Evolutionary conservation across 345 rosid species (phyloP).

Genomic region (Corymbia maculata): DNA sequence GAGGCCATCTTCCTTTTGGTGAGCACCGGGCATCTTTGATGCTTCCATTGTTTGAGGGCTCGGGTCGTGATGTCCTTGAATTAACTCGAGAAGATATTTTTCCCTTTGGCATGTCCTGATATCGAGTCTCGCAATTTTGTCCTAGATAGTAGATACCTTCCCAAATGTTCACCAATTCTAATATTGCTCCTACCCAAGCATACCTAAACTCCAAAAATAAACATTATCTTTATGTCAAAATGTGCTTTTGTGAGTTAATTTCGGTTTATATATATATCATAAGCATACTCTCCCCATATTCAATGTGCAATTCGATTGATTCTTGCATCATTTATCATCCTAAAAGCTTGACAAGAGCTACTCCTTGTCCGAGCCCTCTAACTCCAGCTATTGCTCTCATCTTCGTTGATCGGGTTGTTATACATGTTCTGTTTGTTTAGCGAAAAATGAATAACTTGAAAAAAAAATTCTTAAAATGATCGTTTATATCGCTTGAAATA

Average conservation of each 20-base stretch:
- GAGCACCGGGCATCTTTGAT: not conserved
- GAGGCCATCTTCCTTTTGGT: not conserved
- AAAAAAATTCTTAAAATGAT: too few relatives aligned
- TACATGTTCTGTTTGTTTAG: not conserved
- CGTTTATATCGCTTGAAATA: accelerated
- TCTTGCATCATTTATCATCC: not conserved
- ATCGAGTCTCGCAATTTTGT: not conserved
- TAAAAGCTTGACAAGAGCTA: too few relatives aligned
- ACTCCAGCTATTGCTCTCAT: accelerated
- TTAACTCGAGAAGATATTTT: too few relatives aligned
- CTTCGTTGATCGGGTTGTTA: accelerated
- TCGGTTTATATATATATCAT: too few relatives aligned
- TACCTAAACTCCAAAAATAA: too few relatives aligned
- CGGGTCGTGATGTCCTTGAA: not conserved
- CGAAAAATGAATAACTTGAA: not conserved
- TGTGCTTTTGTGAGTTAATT: not conserved
- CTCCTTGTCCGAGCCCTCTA: not conserved
- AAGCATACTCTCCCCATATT: not conserved
- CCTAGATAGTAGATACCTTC: not conserved
- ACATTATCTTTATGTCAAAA: accelerated
- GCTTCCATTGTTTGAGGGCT: not conserved
- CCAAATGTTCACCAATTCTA: not conserved
- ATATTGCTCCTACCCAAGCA: accelerated
- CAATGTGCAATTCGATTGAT: too few relatives aligned
- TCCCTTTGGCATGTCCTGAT: not conserved